Conservation (phyloP, 164 flowering plant species). For the Nelumbo lutea region DNA sequence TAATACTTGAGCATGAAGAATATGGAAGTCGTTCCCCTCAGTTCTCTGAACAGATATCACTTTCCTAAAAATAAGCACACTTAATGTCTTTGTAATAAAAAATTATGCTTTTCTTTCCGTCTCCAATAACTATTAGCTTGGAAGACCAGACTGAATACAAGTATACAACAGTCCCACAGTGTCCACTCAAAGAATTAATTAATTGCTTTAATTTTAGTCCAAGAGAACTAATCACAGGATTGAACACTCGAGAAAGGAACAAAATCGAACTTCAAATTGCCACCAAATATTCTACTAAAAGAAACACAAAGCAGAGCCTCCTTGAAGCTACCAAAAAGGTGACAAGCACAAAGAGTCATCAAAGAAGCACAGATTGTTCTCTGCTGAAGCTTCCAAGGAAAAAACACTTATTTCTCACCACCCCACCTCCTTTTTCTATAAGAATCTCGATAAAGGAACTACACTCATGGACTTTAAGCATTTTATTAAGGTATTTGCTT, state of each 20-base stretch:
- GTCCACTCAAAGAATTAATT: no score
- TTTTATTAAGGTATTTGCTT: not conserved
- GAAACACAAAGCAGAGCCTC: not conserved
- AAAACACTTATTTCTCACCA: not conserved
- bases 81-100: no score
- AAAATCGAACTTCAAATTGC: not conserved
- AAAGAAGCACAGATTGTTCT: slow-evolving; percentile 6
- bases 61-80: no score
- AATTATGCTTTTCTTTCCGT: no score
- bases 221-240: no score
- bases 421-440: not conserved
- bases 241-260: not conserved
- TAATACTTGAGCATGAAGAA: no score
- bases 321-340: slow-evolving; percentile 9
- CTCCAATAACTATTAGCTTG: no score
- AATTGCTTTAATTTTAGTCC: no score
- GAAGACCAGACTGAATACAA: no score
- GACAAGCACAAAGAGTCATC: slow-evolving; percentile 4
- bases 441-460: slow-evolving; percentile 3
- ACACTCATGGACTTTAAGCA: slow-evolving; percentile 5
- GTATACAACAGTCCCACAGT: no score
- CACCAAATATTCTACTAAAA: not conserved
- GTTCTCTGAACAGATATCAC: no score
- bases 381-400: not conserved
- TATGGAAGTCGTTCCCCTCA: no score